Base-by-base conservation (phyloP, 148 eudicot species). In the Hydrangea macrophylla region DNA sequence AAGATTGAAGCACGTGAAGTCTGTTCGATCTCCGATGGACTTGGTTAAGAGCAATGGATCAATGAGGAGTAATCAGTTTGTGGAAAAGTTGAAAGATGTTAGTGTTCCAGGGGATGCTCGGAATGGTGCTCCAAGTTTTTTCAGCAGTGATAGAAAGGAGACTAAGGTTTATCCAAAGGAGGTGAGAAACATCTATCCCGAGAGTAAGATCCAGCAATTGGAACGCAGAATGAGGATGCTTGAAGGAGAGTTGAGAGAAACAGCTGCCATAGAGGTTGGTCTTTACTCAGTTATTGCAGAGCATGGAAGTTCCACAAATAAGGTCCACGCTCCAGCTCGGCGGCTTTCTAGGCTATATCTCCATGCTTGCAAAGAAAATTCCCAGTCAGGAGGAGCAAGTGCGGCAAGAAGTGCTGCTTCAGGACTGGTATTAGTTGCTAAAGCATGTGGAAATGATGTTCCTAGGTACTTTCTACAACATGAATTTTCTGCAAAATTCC, bases 391-490 rank as follows among this genome's bases (percentile, higher is more conserved):
- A 69, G 83, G 84, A 78, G 83, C 86, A 36, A 82, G 77, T 83
- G 88, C 88, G 9, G 96, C 97, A 56, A 84, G 78, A 81, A 85
- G 84, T 79, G 80, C 86, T 28, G 83, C 85, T 15, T 95, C 99
- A 11, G 99, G 97, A 65, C 64, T 95, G 45, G 81, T 86, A 76
- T 78, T 87, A 54, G 96, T 91, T 72, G 83, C 96, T 75, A 95
- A 91, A 84, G 93, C 97, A 73, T 95, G 99, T 50, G 99, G 99
- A 78, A 94, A 84, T 76, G 99, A 95, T 73, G 99, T 95, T 71
- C 92, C 99, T 17, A 89, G 99, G 99, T 94, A 84, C 35, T 57
- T 11, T 61, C 17, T 44, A 24, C 12, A 42, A 6, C 25, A 30
- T 66, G 6, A 31, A 15, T 18, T 39, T 35, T 57, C 60, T 23